Evolutionary conservation across 805 yeast species (phyloP), one percentile per base, ranked within the genome.

Genomic region (Candida tallmaniae): DNA sequence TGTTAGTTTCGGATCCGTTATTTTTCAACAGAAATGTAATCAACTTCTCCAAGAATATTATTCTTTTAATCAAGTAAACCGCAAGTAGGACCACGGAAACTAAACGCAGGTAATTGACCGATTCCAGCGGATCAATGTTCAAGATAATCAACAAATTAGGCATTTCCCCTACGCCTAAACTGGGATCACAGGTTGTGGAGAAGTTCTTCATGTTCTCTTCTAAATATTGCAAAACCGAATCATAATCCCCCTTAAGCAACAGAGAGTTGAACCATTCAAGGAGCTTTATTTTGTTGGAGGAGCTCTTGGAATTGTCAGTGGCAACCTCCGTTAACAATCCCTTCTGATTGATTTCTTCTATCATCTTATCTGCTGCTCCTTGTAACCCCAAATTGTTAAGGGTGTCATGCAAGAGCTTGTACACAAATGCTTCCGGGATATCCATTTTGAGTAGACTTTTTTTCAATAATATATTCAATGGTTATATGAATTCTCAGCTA

Each of bases 31-130:
- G 36, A 18, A 42, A 33, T 9, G 31, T 36, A 12, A 42, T 31
- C 17, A 46, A 18, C 19, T 38, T 37, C 22, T 56, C 58, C 15
- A 58, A 36, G 28, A 55, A 54, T 14, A 41, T 31, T 11, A 41
- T 41, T 34, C 61, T 45, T 31, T 54, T 50, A 9, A 55, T 35
- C 24, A 60, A 40, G 32, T 60, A 60, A 12, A 53, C 45, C 9
- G 21, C 17, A 11, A 31, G 23, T 3, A 35, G 25, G 6, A 24
- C 23, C 2, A 40, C 23, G 4, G 40, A 29, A 4, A 39, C 15
- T n/a, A 36, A 16, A 10, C 28, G 29, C 13, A 30, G 31, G 8
- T 11, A 8, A n/a, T 26, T 20, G 13, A 34, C 36, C 4, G 28
- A 23, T 24, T 27, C 23, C 18, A 12, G 16, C 7, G 7, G 9